Base-by-base conservation (phyloP, 345 rosid species). In the Euphorbia pulcherrima region DNA sequence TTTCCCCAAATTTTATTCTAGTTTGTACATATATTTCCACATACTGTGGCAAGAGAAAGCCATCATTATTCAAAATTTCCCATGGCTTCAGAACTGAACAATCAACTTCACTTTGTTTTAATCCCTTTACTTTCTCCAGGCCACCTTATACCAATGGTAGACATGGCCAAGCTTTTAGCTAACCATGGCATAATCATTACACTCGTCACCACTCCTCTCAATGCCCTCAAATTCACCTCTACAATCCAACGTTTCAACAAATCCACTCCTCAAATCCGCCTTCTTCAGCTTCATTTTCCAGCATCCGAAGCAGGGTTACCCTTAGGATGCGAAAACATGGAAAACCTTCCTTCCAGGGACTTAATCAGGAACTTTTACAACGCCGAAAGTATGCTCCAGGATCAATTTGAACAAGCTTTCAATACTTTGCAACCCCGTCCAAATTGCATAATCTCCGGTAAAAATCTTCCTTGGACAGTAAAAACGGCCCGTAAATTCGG, bases 401-500 rank as follows among this genome's bases (percentile, higher is more conserved):
- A 53, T 20, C 77, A 60, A 33, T 62, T 68, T 24, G 62, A 68
- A 8, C 33, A 62, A 16, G 47, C 35, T 23, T 30, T 67, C 28
- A 20, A 52, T 23, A 27, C 44, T 6, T 18, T 73, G 26, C 46
- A 71, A 13, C 87, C 85, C 4, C 70, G 58, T 17, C 84, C 89
- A 0, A 68, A 74, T 35, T 81, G 89, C 77, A 69, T 81, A 30
- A 63, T 85, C 8, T 68, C 83, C 0, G 86, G 78, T 46, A 72
- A 74, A 70, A 68, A 69, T 55, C 76, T 79, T 3, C 64, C 81
- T 0, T 85, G 84, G 87, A 81, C 89, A 0, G 74, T 52, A 20
- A 2, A 72, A 1, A 71, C 78, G 2, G 82, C 90, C 7, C 10
- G 0, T 14, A 76, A 73, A 63, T 64, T 79, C 2, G 44, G 65